Base-by-base conservation (phyloP, 768 basidiomycete species). In the Leccinum uliginosum region DNA sequence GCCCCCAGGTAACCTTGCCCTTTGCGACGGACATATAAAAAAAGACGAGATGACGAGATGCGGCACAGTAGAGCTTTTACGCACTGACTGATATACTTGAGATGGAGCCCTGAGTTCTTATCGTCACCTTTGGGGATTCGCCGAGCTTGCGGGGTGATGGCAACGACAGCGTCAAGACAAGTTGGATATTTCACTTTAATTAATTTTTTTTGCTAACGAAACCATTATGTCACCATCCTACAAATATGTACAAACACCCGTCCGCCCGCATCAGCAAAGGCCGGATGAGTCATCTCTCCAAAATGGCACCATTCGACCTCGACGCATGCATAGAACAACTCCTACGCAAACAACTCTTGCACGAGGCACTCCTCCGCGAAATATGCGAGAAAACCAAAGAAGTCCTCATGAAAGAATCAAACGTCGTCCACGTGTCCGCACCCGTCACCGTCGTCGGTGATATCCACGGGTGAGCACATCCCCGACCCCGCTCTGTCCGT, bases 331-430 rank as follows among this genome's bases (percentile, higher is more conserved):
- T 98, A 68, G 78, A 89, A 66, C 91, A 94, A 67, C 79, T 96
- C 54, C 83, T 93, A 32, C 81, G 86, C 52, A 97, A 97, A 76
- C 94, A 97, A 62, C 85, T 99, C 14, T 79, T 99, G 5, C 95
- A 95, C 65, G 96, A 98, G 75, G 89, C 93, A 2, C 80, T 98
- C 26, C 73, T 99, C 45, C 87, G 94, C 51, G 96, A 99, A 79
- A 98, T 99, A 82, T 98, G 97, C 80, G 96, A 97, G 69, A 98
- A 98, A 76, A 97, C 96, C 15, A 99, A 98, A 71, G 97, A 99
- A 71, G 93, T 99, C 0, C 86, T 99, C 56, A 98, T 98, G 97
- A 80, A 93, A 59, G 97, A 99, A 76, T 93, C 91, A 57, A 99
- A 99, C 67, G 97, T 99, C 56, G 94, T 98, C 7, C 97, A 98